Evolutionary conservation across 2,329 filamentous ascomycete species (phyloP).

Genomic region (Fusarium torreyae): DNA sequence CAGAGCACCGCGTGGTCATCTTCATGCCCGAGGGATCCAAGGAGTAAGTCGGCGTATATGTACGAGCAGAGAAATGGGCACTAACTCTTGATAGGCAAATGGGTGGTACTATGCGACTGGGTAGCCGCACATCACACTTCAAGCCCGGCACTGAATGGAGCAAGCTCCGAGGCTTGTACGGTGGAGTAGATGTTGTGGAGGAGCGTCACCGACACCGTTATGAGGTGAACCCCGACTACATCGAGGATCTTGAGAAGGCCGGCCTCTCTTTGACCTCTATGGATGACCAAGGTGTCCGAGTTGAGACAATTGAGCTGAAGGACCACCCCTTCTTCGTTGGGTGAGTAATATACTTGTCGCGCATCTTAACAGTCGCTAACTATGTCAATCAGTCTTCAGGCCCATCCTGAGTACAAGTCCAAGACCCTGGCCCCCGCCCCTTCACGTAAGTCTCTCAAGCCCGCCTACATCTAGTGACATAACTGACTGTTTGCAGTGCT

Average conservation of each 20-base stretch:
- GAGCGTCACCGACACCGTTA: slow-evolving; percentile 93
- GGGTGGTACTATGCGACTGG: slow-evolving; percentile 90
- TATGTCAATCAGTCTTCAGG: slow-evolving; percentile 70
- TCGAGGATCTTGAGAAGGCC: slow-evolving; percentile 76
- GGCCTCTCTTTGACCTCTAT: slow-evolving; percentile 68
- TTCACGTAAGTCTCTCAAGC: slow-evolving; percentile 54
- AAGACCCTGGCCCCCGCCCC: slow-evolving; percentile 81
- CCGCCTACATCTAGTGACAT: background rate
- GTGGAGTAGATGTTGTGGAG: slow-evolving; percentile 66
- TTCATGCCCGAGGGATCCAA: slow-evolving; percentile 86
- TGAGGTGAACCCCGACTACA: slow-evolving; percentile 87
- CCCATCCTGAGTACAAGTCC: slow-evolving; percentile 84
- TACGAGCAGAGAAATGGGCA: background rate
- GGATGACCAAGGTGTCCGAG: slow-evolving; percentile 60
- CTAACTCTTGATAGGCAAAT: slow-evolving; percentile 54
- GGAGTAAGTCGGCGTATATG: slow-evolving; percentile 48
- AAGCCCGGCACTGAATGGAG: slow-evolving; percentile 84
- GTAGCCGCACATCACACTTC: slow-evolving; percentile 81
- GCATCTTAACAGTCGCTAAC: background rate
- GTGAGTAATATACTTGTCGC: slow-evolving; percentile 14
- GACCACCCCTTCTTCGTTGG: slow-evolving; percentile 39
- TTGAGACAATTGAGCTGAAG: slow-evolving; percentile 46
- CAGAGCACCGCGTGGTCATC: slow-evolving; percentile 81
- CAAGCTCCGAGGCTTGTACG: slow-evolving; percentile 82
- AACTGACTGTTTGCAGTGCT: slow-evolving; percentile 64